These are phyloP conservation scores for Phytophthora hibernalis DNA, from an alignment of 352 stramenopile genomes.

Conservation along the genomic window DNA sequence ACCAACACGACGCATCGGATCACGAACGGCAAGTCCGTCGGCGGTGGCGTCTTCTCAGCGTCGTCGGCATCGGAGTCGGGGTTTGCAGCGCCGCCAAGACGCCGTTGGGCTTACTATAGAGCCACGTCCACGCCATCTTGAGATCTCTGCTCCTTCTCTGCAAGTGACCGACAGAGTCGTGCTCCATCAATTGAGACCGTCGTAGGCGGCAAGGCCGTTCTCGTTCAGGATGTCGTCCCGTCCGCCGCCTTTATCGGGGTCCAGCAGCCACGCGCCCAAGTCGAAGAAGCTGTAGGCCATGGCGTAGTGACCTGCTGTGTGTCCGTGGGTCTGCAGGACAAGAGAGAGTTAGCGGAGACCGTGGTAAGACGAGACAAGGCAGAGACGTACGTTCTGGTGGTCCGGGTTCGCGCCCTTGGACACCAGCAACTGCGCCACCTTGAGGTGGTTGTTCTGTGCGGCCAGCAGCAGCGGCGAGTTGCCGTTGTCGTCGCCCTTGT, in stretches of 20 bases:
- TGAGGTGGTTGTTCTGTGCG: conserved; percentile 89
- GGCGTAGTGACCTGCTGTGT: conserved; percentile 94
- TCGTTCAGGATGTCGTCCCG: conserved; percentile 91
- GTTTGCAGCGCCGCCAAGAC: conserved; percentile 40
- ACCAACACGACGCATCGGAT: conserved; percentile 43
- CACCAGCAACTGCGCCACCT: conserved; percentile 92
- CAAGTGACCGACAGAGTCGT: conserved; percentile 2
- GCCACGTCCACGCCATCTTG: conserved; percentile 31
- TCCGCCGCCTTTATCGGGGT: conserved; percentile 84
- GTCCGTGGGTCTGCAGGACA: conserved; percentile 69
- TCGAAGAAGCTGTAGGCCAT: conserved; percentile 94
- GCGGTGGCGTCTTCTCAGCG: background rate
- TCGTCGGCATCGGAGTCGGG: background rate
- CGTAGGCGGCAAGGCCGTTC: conserved; percentile 92
- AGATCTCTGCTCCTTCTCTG: conserved; percentile 12
- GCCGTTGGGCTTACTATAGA: conserved; percentile 37
- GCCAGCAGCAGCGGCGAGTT: conserved; percentile 91
- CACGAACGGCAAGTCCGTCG: conserved; percentile 20
- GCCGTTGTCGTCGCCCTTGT: conserved; percentile 91
- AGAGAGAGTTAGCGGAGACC: conserved; percentile 12
- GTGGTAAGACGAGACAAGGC: conserved; percentile 2
- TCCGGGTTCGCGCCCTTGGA: conserved; percentile 91
- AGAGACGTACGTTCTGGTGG: conserved; percentile 82
- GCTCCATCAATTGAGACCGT: conserved; percentile 74
- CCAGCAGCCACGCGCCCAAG: conserved; percentile 91